Evolutionary conservation across 768 basidiomycete genomes (phyloP), one percentile per base, ranked within the genome.

Genomic region (Boletus tylopilopsis): DNA sequence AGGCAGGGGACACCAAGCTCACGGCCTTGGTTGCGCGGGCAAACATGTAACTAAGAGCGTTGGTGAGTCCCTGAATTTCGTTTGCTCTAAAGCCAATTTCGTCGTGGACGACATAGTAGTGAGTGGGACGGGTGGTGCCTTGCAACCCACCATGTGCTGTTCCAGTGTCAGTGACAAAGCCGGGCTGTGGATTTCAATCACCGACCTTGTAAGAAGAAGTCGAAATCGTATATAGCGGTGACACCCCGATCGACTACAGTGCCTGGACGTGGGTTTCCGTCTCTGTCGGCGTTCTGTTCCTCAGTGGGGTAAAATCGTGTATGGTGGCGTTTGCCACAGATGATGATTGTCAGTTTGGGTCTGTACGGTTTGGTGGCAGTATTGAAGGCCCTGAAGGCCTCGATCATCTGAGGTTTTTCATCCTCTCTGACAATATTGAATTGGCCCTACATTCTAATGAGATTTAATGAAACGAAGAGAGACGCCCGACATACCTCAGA

Each of bases 241-340:
- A 81, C 70, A 33, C 79, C 78, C 6, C 74, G 70, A 56, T 80
- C 80, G 42, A 80, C 79, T 21, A 80, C 74, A 7, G 78, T 80
- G 16, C 78, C 78, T 1, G 79, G 75, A 34, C 60, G 68, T 0
- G 80, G 76, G 40, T 81, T 80, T 15, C 79, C 79, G 30, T 76
- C 71, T 8, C 60, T 55, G 32, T 74, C 78, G 6, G 74, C 76
- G 27, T 59, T 58, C 36, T 49, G 61, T 16, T 67, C 60, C 33
- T 78, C 75, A 1, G 76, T 76, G 27, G 79, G 79, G 59, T 70
- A 81, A 61, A 80, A 80, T 21, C 79, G 75, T 9, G 79, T 79
- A 53, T 81, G 79, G 47, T 80, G 79, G 6, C 80, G 75, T 59
- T 80, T 80, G 36, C 78, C 79, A 57, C 80, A 81, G 42, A 80